Evolutionary conservation across 257 asterid species (phyloP), one percentile per base, ranked within the genome.

Genomic region (Solanum chiquidenum): DNA sequence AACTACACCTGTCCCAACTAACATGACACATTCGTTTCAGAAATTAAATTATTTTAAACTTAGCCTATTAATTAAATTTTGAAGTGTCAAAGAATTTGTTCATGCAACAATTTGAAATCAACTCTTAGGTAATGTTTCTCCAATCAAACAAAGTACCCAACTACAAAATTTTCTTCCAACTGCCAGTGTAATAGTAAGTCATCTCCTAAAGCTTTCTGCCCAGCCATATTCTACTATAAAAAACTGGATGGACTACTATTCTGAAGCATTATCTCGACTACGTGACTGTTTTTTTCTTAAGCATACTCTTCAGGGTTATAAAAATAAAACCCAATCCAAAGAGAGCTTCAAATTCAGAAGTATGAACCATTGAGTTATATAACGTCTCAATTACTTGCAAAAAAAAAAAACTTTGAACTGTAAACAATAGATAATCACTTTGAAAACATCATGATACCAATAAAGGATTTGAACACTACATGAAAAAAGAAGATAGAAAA

Each of bases 401-500:
- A 42, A 25, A 40, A 42, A 52, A 14, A 52, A 27, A 12, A 5
- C 4, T 42, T 46, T 7, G 62, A 79, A 79, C 34, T 80, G 68
- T 80, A 79, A 40, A 34, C 62, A 25, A 21, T 23, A 86, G 69
- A 40, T 25, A 74, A 77, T 76, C 60, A 58, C 33, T 52, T 49
- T 38, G 31, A 7, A 31, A 52, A 75, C 86, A 31, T 49, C 46
- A 23, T 83, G 25, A 21, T 73, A 75, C 38, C 72, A 49, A 75
- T 35, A 33, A 79, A 37, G 49, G 69, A 84, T 62, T 58, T 18
- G 75, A 31, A 64, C 38, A 64, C 58, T 33, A 35, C 72, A 46
- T 72, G 84, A 73, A 68, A 87, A n/a, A 88, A 64, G 80, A 88
- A 64, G 75, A 64, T 35, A 10, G 82, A 60, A 85, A 84, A 89